Evolutionary conservation across 305 asterid genomes (phyloP).

Genomic region (Withania somnifera): DNA sequence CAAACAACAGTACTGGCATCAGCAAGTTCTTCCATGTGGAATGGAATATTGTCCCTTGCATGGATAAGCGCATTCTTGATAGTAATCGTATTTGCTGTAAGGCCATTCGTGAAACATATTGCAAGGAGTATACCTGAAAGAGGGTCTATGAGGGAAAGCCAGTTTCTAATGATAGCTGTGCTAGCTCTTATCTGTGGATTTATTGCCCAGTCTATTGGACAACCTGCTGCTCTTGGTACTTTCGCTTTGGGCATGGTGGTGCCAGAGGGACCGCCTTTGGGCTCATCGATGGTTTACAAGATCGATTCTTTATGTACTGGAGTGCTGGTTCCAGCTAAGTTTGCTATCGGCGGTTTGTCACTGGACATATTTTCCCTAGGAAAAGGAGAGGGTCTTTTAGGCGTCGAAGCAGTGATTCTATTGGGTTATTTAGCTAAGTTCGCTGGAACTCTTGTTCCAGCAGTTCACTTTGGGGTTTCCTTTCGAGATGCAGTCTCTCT

Average conservation of each 20-base stretch:
- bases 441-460: slow-evolving; percentile 20
- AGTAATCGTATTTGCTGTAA: slow-evolving; percentile 14
- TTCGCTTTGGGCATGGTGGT: slow-evolving; percentile 39
- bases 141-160: slow-evolving; percentile 31
- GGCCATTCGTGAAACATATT: slow-evolving; percentile 18
- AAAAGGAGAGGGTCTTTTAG: neutral
- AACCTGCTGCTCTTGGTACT: slow-evolving; percentile 38
- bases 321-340: slow-evolving; percentile 51
- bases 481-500: slow-evolving; percentile 32
- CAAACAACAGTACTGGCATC: slow-evolving; percentile 4
- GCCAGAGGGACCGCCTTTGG: slow-evolving; percentile 49
- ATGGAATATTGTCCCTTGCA: neutral
- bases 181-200: slow-evolving; percentile 30
- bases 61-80: neutral
- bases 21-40: neutral
- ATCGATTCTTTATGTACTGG: slow-evolving; percentile 25
- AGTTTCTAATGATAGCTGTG: slow-evolving; percentile 24
- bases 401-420: slow-evolving; percentile 17
- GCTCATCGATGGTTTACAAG: slow-evolving; percentile 25
- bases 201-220: slow-evolving; percentile 35
- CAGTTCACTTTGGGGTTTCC: slow-evolving; percentile 24
- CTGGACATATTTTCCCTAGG: slow-evolving; percentile 18
- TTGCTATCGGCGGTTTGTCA: slow-evolving; percentile 34
- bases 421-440: slow-evolving; percentile 33
- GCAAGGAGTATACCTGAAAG: slow-evolving; percentile 30